Base-by-base conservation (phyloP, 176 grass and related monocot genomes). In the Eragrostis curvula region DNA sequence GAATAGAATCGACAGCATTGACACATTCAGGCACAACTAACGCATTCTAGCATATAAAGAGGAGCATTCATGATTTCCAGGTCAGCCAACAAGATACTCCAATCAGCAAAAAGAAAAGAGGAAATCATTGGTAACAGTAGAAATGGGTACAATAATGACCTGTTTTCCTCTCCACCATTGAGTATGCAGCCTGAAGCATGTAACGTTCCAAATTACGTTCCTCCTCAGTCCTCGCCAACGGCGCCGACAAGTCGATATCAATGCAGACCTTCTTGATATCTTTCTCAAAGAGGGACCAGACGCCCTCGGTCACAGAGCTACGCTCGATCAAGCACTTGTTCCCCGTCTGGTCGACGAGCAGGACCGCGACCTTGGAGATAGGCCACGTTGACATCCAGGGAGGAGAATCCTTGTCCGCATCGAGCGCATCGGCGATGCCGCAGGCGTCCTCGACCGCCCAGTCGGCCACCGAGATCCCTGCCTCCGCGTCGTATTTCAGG, bases 221-320 rank as follows among this genome's bases (percentile, higher is more conserved):
- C n/a, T n/a, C n/a, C n/a, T n/a, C n/a, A n/a, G n/a, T n/a, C n/a
- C 23, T 47, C 3, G 76, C 79, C 14, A 48, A 55, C 36, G 76
- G 70, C 61, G 27, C 59, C 45, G 68, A 41, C 16, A 67, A 9
- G 52, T 64, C 80, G 47, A 12, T 53, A 50, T 42, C n/a, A 27
- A 24, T 47, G 79, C 7, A 51, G 28, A 2, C 32, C 3, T 2
- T 3, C 41, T 83, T 70, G 60, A 93, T 45, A 53, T 91, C 89
- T 77, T 76, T 85, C 63, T 97, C 94, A 28, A 91, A 5, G 41
- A 97, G 52, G 3, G 94, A 91, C 67, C 85, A 93, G 25, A 91
- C 80, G 3, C 90, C 86, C 76, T 73, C 55, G 14, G 85, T 84
- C n/a, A 80, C 18, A 70, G 81, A 75, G 27, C 89, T 66, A 79